Evolutionary conservation across 305 asterid genomes (phyloP), one percentile per base, ranked within the genome.

Genomic region (Coffea humblotiana): DNA sequence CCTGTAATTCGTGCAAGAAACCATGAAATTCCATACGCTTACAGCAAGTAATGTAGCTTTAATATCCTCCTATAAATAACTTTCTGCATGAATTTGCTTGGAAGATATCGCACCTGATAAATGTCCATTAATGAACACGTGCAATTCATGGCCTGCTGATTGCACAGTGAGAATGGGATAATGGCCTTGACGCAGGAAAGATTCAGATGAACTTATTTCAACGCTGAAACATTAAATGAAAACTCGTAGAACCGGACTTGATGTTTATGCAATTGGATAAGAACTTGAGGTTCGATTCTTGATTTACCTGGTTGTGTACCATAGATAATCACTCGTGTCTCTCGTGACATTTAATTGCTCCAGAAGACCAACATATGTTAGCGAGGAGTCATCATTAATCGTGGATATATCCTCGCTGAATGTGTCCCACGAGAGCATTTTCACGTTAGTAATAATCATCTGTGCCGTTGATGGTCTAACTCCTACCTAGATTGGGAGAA

Each of bases 321-420:
- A 96, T 32, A 96, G 91, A 79, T 96, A 96, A 82, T 96, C 99
- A 81, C 92, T 96, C 74, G 85, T 79, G 84, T 96, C 99, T 89
- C 98, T 85, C 27, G 98, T 96, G 83, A 96, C 97, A 83, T 90
- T 91, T 79, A 96, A 76, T 83, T 96, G 99, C 86, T 96, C 99
- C 89, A 96, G 73, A 35, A 96, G 92, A 77, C 99, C 98, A 40
- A 43, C 74, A 68, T 86, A 90, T 13, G 96, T 85, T 77, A 92
- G 74, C 77, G 88, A 89, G 74, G 95, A 84, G 82, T 96, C 99
- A 7, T 37, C 83, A 21, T 90, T 90, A 27, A 73, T 54, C 18
- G 90, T 83, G 11, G 92, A 87, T 67, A 87, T 49, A 71, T 91
- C 98, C 86, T 96, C 99, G 1, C 77, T 90, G 88, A 91, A 93